A percentile compares a stretch with the other conserved stretches of the same genome.
phyloP scores from a whole-genome alignment of 805 yeast species.

The Schwanniomyces yamadae region DNA sequence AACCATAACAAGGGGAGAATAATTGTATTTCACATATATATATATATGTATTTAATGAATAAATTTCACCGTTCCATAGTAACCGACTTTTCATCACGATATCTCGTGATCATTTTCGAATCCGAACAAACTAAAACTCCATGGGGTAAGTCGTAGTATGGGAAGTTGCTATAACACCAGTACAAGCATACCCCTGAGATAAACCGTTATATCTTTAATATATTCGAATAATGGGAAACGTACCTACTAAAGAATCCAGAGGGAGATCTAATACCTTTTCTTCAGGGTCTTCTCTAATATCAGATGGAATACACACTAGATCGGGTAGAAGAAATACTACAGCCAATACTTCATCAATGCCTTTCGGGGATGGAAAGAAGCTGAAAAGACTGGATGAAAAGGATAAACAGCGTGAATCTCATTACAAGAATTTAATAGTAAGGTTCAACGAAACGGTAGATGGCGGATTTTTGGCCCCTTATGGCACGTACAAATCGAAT shows the following conservation, averaged over 20 bases:
- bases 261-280: constrained; percentile 29
- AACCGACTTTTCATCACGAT: too few species aligned
- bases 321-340: constrained; percentile 21
- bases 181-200: too few species aligned
- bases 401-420: constrained; percentile 51
- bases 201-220: too few species aligned
- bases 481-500: constrained; percentile 78
- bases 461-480: constrained; percentile 92
- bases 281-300: constrained; percentile 10
- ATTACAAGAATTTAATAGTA: constrained; percentile 57
- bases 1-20: constrained; percentile 14
- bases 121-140: neutral
- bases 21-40: neutral
- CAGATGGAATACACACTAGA: constrained; percentile 8
- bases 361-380: constrained; percentile 19
- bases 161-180: too few species aligned
- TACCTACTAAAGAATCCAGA: constrained; percentile 40
- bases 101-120: neutral
- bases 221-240: constrained; percentile 38
- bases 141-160: neutral
- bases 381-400: constrained; percentile 49
- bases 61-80: too few species aligned
- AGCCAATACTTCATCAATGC: constrained; percentile 12
- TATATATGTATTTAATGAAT: neutral
- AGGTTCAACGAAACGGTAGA: constrained; percentile 72